Percentiles rank a stretch among this genome's conserved stretches.
Conservation (phyloP, 768 basidiomycete species). For the Podaxis carcinomalis region DNA sequence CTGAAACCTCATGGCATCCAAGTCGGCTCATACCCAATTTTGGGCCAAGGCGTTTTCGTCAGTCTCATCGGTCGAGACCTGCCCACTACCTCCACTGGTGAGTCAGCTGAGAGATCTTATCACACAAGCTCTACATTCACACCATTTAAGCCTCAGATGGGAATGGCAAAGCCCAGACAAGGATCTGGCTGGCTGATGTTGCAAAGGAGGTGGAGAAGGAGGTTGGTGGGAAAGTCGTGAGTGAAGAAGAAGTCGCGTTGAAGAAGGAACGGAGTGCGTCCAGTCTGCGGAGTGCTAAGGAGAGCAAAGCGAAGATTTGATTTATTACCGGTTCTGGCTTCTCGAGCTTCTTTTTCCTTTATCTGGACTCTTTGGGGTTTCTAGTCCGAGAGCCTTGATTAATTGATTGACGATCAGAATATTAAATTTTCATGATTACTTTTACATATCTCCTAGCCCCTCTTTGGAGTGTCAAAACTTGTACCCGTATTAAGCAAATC, state of each 20-base stretch:
- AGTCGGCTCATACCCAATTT: conserved; percentile 73
- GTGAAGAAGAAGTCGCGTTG: conserved; percentile 59
- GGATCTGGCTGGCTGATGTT: conserved; percentile 45
- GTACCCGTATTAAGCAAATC: background rate
- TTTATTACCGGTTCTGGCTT: background rate
- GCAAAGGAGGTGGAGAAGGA: conserved; percentile 61
- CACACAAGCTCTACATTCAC: background rate
- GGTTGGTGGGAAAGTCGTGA: conserved; percentile 53
- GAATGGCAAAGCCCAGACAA: conserved; percentile 44
- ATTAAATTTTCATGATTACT: background rate
- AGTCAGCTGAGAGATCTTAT: background rate
- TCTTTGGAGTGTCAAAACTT: background rate
- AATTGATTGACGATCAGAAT: background rate
- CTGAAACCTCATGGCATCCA: conserved; percentile 73
- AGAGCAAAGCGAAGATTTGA: conserved; percentile 6
- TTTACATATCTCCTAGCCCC: background rate
- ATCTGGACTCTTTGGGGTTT: background rate
- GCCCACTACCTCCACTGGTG: conserved; percentile 5
- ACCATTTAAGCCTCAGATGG: conserved; percentile 11
- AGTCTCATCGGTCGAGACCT: conserved; percentile 58
- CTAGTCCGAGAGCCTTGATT: background rate
- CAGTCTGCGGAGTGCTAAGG: background rate
- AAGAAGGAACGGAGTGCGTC: conserved; percentile 31
- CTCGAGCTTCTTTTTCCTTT: background rate
- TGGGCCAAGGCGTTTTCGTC: conserved; percentile 65